A percentile compares a stretch with the other conserved stretches of the same genome.
Evolutionary conservation across 192 early-diverging fungal species (phyloP).

Genomic region (Chytriomyces sp.): DNA sequence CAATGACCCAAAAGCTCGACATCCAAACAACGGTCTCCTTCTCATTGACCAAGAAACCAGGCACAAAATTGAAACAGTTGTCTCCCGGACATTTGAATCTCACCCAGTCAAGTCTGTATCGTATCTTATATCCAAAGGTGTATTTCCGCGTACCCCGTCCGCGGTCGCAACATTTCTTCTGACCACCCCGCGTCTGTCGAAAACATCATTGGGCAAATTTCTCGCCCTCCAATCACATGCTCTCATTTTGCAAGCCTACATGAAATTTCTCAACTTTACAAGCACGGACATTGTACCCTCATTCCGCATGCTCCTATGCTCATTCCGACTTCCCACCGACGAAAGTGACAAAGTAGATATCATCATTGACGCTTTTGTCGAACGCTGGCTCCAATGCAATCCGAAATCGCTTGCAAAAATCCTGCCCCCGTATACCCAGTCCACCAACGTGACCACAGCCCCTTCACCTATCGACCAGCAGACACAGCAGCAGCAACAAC

Average conservation of each 20-base stretch:
- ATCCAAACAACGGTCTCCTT: conserved; percentile 18
- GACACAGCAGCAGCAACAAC: background rate
- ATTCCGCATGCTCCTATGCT: conserved; percentile 18
- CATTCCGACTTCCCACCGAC: conserved; percentile 8
- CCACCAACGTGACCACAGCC: background rate
- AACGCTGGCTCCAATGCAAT: conserved; percentile 14
- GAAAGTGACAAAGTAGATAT: conserved; percentile 29
- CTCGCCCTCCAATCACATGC: conserved; percentile 9
- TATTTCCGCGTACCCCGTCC: conserved; percentile 20
- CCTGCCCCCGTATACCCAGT: conserved; percentile 10
- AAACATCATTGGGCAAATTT: conserved; percentile 18
- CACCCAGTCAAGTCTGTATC: conserved; percentile 23
- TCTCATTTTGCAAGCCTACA: conserved; percentile 2
- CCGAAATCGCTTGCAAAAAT: conserved; percentile 29
- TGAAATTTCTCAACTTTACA: conserved; percentile 1
- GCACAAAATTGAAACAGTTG: conserved; percentile 31
- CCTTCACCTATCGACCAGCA: background rate
- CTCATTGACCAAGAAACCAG: conserved; percentile 11
- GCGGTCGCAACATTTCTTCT: conserved; percentile 28
- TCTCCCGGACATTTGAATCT: conserved; percentile 21
- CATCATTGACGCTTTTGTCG: conserved; percentile 23
- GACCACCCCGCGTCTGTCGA: conserved; percentile 15
- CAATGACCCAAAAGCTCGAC: conserved; percentile 23
- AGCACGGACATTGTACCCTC: conserved; percentile 6
- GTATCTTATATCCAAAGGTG: conserved; percentile 16